Percentiles rank a stretch among this genome's conserved stretches.
These are phyloP conservation scores for Pichia heedii DNA, from an alignment of 805 yeast species.

Conservation along the genomic window DNA sequence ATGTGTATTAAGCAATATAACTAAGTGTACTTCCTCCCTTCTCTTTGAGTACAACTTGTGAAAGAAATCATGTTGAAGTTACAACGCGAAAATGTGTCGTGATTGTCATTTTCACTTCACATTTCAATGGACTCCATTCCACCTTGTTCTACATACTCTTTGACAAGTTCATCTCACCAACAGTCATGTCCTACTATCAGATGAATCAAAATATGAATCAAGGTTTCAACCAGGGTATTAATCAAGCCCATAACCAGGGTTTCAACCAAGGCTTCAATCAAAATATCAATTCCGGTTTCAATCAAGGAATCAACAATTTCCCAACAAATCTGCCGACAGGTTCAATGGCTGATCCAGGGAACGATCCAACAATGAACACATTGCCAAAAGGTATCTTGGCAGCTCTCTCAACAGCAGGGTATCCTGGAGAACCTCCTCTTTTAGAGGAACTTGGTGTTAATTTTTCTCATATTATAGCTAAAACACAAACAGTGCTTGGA, in stretches of 20 bases:
- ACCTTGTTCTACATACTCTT: too few relatives aligned
- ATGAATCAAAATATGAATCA: not conserved
- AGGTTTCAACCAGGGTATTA: not conserved
- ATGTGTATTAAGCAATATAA: too few relatives aligned
- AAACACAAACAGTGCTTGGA: constrained; percentile 79
- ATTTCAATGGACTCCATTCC: too few relatives aligned
- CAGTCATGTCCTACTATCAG: not conserved
- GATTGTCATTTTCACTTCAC: too few relatives aligned
- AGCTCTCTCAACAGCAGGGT: constrained; percentile 88
- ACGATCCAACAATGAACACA: constrained; percentile 3
- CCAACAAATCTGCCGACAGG: constrained; percentile 6
- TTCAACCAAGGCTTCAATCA: not conserved
- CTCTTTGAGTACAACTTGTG: too few relatives aligned
- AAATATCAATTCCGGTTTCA: not conserved
- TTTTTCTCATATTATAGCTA: constrained; percentile 74
- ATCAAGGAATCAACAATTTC: too few relatives aligned
- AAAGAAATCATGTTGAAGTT: too few relatives aligned
- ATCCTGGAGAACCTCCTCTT: constrained; percentile 90
- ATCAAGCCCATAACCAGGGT: not conserved
- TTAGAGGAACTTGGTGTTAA: constrained; percentile 91
- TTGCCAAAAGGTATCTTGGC: constrained; percentile 60
- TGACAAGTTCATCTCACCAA: too few relatives aligned
- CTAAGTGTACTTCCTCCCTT: too few relatives aligned
- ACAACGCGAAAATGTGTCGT: not conserved
- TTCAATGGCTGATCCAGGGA: constrained; percentile 4